Evolutionary conservation across 768 basidiomycete genomes (phyloP).

Genomic region (Boletus reticulatus): DNA sequence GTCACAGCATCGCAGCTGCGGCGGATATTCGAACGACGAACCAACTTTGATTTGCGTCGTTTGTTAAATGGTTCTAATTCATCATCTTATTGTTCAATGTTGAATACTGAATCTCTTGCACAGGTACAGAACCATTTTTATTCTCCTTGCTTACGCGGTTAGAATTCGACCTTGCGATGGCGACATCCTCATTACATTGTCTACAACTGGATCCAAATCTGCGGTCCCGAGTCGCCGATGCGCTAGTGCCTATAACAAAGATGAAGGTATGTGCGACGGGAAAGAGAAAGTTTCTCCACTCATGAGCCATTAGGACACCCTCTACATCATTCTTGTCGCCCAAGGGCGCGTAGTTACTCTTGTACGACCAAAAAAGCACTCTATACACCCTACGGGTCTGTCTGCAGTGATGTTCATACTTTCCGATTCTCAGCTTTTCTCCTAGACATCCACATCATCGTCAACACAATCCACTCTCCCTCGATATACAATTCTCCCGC

Average conservation of each 20-base stretch:
- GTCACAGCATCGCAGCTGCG: conserved; percentile 83
- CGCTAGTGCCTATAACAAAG: conserved; percentile 76
- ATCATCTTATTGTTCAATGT: not conserved
- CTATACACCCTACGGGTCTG: conserved; percentile 88
- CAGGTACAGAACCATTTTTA: conserved; percentile 83
- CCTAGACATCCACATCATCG: conserved; percentile 81
- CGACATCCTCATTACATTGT: conserved; percentile 77
- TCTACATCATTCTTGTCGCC: conserved; percentile 88
- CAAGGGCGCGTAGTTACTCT: conserved; percentile 79
- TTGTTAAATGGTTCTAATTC: conserved; percentile 55
- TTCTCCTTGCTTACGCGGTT: conserved; percentile 66
- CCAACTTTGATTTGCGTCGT: conserved; percentile 87
- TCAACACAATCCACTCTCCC: conserved; percentile 87
- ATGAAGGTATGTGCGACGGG: conserved; percentile 55
- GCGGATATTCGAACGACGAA: conserved; percentile 82
- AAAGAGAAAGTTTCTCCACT: not conserved
- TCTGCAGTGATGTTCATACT: not conserved
- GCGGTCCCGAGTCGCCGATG: conserved; percentile 74
- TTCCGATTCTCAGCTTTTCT: not conserved
- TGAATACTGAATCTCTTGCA: not conserved
- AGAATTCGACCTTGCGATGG: conserved; percentile 79
- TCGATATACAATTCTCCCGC: conserved; percentile 75
- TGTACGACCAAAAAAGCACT: conserved; percentile 87
- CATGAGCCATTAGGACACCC: conserved; percentile 59
- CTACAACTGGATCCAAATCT: conserved; percentile 68